Conservation (phyloP, 1,284 basidiomycete species). For the Ganoderma leucocontextum region DNA sequence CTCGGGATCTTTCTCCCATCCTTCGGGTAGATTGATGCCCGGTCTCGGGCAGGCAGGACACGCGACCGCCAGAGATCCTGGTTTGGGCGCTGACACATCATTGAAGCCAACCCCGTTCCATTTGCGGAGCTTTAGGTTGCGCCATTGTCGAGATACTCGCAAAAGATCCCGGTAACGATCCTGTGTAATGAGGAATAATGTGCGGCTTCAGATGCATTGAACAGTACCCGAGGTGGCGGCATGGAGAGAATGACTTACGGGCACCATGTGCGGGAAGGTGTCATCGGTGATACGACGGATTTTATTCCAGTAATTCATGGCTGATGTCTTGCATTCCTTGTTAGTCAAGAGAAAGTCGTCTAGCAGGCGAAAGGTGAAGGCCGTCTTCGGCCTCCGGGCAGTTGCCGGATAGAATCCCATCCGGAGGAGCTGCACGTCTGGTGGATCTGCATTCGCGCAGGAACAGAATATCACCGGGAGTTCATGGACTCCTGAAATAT, state of each 20-base stretch:
- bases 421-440: not conserved
- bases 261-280: conserved; percentile 4
- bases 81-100: not conserved
- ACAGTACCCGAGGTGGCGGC: no score
- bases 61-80: not conserved
- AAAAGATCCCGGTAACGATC: conserved; percentile 3
- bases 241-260: no score
- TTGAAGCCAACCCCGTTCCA: not conserved
- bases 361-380: not conserved
- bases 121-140: not conserved
- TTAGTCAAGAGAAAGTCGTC: conserved; percentile 11
- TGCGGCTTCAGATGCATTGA: no score
- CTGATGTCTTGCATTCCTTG: conserved; percentile 11
- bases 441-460: not conserved
- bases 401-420: conserved; percentile 6
- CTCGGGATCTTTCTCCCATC: not conserved
- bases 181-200: not conserved
- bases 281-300: conserved; percentile 1
- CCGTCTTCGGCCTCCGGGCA: not conserved
- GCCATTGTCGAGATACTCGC: conserved; percentile 1
- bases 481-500: conserved; percentile 3
- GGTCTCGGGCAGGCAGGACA: conserved; percentile 11
- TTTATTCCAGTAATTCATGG: not conserved
- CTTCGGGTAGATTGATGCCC: not conserved
- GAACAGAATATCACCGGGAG: not conserved